Evolutionary conservation across 2,329 filamentous ascomycete species (phyloP).

Genomic region (Bipolaris cookei): DNA sequence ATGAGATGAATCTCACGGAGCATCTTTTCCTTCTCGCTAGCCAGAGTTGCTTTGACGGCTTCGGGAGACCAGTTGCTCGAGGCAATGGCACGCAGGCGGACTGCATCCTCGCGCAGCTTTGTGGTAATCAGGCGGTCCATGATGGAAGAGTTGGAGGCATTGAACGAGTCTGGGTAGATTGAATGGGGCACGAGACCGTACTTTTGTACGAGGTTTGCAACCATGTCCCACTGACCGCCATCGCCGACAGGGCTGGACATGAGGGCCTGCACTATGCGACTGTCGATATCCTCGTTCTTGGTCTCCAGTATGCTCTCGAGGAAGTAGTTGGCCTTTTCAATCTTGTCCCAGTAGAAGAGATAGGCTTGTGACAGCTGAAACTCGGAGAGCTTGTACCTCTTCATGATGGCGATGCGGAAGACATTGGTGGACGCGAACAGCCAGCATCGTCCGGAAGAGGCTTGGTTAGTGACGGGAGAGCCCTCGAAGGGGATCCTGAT

Average conservation of each 20-base stretch:
- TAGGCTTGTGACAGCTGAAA: conserved; percentile 91
- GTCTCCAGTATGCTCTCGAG: conserved; percentile 84
- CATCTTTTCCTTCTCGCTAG: conserved; percentile 71
- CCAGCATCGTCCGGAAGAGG: conserved; percentile 84
- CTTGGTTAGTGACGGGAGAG: conserved; percentile 82
- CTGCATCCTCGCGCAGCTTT: conserved; percentile 83
- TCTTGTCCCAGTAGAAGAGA: conserved; percentile 92
- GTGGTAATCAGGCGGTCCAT: conserved; percentile 80
- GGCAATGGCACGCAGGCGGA: conserved; percentile 70
- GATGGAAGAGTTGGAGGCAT: conserved; percentile 71
- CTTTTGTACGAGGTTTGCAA: conserved; percentile 82
- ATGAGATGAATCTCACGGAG: conserved; percentile 80
- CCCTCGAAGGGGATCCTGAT: conserved; percentile 82
- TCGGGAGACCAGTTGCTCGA: conserved; percentile 44
- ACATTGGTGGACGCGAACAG: conserved; percentile 91
- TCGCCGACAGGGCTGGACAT: conserved; percentile 74
- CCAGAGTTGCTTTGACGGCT: conserved; percentile 51
- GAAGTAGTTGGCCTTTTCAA: conserved; percentile 91
- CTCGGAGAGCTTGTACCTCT: conserved; percentile 74
- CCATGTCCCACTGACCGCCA: conserved; percentile 93
- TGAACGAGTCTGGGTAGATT: conserved; percentile 82
- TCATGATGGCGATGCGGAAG: conserved; percentile 87
- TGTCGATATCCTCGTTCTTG: conserved; percentile 70
- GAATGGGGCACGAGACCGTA: conserved; percentile 86
- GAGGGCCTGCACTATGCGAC: conserved; percentile 73